These are phyloP conservation scores for Suaeda aralocaspica DNA, from an alignment of 148 eudicot species.

Conservation along the genomic window DNA sequence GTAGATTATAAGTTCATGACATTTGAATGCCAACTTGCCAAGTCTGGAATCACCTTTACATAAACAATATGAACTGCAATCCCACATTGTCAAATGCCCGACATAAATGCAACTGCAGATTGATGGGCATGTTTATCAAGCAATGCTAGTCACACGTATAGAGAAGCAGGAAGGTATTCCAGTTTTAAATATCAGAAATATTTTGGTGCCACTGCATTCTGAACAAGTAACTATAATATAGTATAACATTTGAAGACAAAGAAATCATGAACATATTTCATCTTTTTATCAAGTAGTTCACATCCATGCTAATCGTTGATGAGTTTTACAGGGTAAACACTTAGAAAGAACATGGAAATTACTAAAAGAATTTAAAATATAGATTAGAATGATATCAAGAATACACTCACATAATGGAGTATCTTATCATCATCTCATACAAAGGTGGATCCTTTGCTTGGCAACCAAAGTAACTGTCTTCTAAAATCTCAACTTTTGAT, in stretches of 20 bases:
- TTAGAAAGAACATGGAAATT: neutral
- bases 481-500: slow-evolving; percentile 69
- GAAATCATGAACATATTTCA: neutral
- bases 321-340: neutral
- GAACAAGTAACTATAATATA: neutral
- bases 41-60: neutral
- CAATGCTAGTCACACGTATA: neutral
- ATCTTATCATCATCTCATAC: slow-evolving; percentile 80
- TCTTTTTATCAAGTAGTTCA: neutral
- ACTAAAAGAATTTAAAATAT: neutral
- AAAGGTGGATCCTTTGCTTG: slow-evolving; percentile 68
- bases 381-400: slow-evolving; percentile 7
- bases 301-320: neutral
- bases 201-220: neutral
- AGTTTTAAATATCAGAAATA: neutral
- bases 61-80: neutral
- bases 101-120: neutral
- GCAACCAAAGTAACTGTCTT: slow-evolving; percentile 67
- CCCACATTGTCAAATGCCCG: neutral
- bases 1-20: neutral
- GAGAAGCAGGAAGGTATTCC: neutral
- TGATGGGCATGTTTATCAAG: neutral
- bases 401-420: slow-evolving; percentile 67
- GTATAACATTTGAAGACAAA: neutral
- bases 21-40: neutral